A percentile compares a stretch with the other conserved stretches of the same genome.
Conservation (phyloP, 495 filamentous ascomycete genomes). For the Viridothelium virens region DNA sequence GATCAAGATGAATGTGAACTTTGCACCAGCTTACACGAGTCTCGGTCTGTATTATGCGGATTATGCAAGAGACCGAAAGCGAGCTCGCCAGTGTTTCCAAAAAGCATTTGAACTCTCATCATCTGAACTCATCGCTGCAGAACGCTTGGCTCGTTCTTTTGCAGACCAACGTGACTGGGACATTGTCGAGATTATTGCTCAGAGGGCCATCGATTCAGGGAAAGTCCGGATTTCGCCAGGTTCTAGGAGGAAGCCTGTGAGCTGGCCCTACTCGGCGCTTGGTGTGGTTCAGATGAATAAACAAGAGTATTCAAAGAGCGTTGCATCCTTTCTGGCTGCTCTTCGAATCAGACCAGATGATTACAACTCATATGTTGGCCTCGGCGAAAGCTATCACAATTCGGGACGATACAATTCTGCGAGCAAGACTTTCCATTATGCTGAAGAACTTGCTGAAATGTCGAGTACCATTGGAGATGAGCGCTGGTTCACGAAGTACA, state of each 20-base stretch:
- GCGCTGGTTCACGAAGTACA: conserved; percentile 90
- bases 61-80: conserved; percentile 73
- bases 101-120: conserved; percentile 93
- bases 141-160: conserved; percentile 75
- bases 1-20: conserved; percentile 80
- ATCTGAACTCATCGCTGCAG: conserved; percentile 77
- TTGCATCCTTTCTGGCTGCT: conserved; percentile 87
- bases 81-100: conserved; percentile 85
- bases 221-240: conserved; percentile 81
- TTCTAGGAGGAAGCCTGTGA: conserved; percentile 79
- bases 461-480: conserved; percentile 43
- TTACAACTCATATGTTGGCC: conserved; percentile 91
- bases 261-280: conserved; percentile 94
- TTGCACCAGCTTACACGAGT: conserved; percentile 84
- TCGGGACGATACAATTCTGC: conserved; percentile 88
- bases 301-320: conserved; percentile 78
- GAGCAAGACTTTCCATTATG: conserved; percentile 80
- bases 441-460: conserved; percentile 58
- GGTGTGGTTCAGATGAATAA: conserved; percentile 95
- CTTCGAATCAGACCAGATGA: conserved; percentile 72
- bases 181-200: conserved; percentile 82
- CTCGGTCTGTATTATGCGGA: conserved; percentile 94
- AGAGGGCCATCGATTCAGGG: conserved; percentile 86
- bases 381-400: conserved; percentile 93
- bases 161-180: conserved; percentile 93